Conservation (phyloP, 495 filamentous ascomycete genomes). For the Daldinia concentrica region DNA sequence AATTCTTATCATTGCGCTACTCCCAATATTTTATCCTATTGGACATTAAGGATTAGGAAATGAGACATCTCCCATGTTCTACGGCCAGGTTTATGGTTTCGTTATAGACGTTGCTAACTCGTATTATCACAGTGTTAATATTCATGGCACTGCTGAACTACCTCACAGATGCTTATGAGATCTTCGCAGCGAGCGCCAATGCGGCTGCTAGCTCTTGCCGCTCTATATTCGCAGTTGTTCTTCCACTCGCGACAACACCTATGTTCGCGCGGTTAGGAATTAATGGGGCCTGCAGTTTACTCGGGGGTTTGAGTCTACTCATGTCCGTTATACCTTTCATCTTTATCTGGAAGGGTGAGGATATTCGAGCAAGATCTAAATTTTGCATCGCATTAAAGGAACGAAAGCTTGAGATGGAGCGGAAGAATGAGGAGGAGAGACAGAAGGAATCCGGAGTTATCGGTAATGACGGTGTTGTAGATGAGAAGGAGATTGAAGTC, state of each 20-base stretch:
- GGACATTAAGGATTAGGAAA: too few species aligned
- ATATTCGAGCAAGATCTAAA: conserved; percentile 46
- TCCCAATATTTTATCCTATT: too few species aligned
- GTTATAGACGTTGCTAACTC: conserved; percentile 8
- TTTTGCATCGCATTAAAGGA: conserved; percentile 53
- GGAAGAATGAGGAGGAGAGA: conserved; percentile 43
- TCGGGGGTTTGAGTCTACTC: conserved; percentile 51
- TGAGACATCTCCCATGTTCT: too few species aligned
- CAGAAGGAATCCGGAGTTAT: conserved; percentile 14
- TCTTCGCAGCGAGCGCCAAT: conserved; percentile 75
- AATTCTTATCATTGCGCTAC: neutral
- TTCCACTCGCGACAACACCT: conserved; percentile 59
- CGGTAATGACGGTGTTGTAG: neutral
- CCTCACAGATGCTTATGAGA: conserved; percentile 77
- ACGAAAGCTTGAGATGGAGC: conserved; percentile 51
- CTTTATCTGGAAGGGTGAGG: conserved; percentile 55
- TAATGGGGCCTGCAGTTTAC: conserved; percentile 49
- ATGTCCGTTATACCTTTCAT: conserved; percentile 54
- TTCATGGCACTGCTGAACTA: conserved; percentile 76
- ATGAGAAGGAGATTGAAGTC: conserved; percentile 31
- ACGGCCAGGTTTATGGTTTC: too few species aligned
- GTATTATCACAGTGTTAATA: conserved; percentile 51
- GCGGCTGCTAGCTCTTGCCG: conserved; percentile 70
- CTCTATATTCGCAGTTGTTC: conserved; percentile 68
- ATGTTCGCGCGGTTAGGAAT: conserved; percentile 54